These are phyloP conservation scores for Nephelium lappaceum DNA, from an alignment of 345 rosid species.

Conservation along the genomic window DNA sequence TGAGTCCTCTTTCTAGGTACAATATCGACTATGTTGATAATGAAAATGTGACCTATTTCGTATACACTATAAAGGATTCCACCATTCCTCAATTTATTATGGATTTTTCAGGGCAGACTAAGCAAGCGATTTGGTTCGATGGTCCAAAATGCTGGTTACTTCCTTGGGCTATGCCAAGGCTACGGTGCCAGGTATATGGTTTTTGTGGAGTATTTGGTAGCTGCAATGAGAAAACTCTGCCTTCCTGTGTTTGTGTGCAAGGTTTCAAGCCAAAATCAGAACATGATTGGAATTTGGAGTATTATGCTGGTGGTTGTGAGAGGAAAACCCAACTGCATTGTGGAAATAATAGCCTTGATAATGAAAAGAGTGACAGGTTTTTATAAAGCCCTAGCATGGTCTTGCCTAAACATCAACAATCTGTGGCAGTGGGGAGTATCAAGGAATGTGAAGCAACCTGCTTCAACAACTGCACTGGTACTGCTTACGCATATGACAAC, in stretches of 20 bases:
- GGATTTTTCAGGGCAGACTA: conserved; percentile 14
- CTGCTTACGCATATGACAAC: conserved; percentile 28
- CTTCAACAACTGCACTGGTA: conserved; percentile 36
- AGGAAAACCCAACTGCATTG: conserved; percentile 17
- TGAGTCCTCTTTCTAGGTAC: conserved; percentile 1
- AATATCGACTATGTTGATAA: conserved; percentile 21
- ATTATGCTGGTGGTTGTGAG: conserved; percentile 29
- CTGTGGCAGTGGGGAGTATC: not conserved
- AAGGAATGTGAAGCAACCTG: conserved; percentile 27
- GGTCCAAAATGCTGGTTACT: conserved; percentile 12
- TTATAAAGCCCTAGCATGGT: not conserved
- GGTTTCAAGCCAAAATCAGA: conserved; percentile 31
- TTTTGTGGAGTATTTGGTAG: conserved; percentile 31
- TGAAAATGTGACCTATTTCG: conserved; percentile 36
- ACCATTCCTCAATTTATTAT: conserved; percentile 6
- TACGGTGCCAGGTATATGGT: conserved; percentile 15
- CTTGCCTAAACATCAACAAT: conserved; percentile 1
- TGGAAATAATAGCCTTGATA: not conserved
- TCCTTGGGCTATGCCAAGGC: conserved; percentile 29
- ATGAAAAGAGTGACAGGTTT: conserved; percentile 19
- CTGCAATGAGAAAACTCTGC: conserved; percentile 12
- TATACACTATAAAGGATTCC: conserved; percentile 23
- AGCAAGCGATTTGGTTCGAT: conserved; percentile 20
- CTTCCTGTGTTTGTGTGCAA: conserved; percentile 27
- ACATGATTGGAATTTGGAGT: conserved; percentile 22